Evolutionary conservation across 2,329 filamentous ascomycete species (phyloP).

Genomic region (Diaporthe caulivora): DNA sequence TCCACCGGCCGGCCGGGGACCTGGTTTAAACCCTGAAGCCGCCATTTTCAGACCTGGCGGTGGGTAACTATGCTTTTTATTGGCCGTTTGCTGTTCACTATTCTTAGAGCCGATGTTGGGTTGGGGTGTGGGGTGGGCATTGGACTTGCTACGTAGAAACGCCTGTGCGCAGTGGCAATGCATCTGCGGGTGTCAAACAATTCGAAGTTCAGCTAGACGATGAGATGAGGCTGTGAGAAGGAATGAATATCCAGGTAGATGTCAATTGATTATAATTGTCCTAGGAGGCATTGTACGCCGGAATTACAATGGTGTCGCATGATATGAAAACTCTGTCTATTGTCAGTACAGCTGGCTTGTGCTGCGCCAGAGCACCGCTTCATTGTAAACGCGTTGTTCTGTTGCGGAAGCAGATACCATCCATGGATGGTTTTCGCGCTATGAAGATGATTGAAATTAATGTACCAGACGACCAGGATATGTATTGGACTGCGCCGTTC

Average conservation of each 20-base stretch:
- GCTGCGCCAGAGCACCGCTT: not conserved
- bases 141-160: not conserved
- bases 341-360: not conserved
- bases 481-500: not conserved
- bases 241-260: too few species aligned
- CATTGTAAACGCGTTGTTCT: not conserved
- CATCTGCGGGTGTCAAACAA: not conserved
- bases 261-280: not conserved
- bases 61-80: not conserved
- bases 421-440: not conserved
- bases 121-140: not conserved
- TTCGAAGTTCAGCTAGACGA: too few species aligned
- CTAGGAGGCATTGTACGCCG: not conserved
- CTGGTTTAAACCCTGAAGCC: not conserved
- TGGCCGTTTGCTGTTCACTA: not conserved
- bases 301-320: not conserved
- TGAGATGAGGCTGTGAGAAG: too few species aligned
- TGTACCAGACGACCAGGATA: not conserved
- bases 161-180: not conserved
- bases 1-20: not conserved
- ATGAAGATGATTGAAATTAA: not conserved
- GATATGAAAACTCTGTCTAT: not conserved
- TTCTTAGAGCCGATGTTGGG: not conserved
- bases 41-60: constrained; percentile 1
- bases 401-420: not conserved